Evolutionary conservation across 2,329 filamentous ascomycete species (phyloP).

Genomic region (Incumbomyces delicatus): DNA sequence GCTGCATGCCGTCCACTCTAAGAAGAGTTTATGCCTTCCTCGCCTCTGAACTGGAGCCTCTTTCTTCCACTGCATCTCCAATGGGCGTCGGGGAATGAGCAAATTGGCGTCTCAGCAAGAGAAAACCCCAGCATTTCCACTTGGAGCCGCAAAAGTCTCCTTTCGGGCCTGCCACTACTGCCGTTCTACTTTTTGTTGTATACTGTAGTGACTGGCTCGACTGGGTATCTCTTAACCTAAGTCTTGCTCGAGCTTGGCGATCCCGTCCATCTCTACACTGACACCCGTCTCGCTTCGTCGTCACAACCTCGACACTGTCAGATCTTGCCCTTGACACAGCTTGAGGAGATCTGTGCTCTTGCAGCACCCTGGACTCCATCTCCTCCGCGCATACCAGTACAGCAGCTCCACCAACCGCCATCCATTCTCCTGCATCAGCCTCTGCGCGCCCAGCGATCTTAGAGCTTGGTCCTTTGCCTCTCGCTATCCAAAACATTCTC

Average conservation of each 20-base stretch:
- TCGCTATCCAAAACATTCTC: too few relatives aligned
- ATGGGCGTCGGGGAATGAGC: too few relatives aligned
- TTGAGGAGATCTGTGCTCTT: neutral
- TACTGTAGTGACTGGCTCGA: too few relatives aligned
- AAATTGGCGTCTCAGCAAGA: too few relatives aligned
- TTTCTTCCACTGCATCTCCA: too few relatives aligned
- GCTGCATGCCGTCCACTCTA: neutral
- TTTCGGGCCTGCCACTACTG: too few relatives aligned
- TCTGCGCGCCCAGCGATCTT: neutral
- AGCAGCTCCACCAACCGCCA: conserved; percentile 2
- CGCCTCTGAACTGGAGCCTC: too few relatives aligned
- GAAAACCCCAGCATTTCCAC: too few relatives aligned
- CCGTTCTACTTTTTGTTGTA: too few relatives aligned
- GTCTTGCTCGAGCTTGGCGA: neutral
- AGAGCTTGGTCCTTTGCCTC: neutral
- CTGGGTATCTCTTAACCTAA: neutral
- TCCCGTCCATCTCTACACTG: neutral
- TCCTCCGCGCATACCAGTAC: neutral
- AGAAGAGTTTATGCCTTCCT: too few relatives aligned
- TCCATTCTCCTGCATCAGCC: conserved; percentile 2
- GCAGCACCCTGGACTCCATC: neutral
- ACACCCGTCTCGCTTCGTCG: neutral
- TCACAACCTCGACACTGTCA: neutral
- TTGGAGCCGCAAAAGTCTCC: too few relatives aligned
- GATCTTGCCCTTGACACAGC: neutral